phyloP scores from a whole-genome alignment of 140 eudicot species.

The Flaveria floridana region DNA sequence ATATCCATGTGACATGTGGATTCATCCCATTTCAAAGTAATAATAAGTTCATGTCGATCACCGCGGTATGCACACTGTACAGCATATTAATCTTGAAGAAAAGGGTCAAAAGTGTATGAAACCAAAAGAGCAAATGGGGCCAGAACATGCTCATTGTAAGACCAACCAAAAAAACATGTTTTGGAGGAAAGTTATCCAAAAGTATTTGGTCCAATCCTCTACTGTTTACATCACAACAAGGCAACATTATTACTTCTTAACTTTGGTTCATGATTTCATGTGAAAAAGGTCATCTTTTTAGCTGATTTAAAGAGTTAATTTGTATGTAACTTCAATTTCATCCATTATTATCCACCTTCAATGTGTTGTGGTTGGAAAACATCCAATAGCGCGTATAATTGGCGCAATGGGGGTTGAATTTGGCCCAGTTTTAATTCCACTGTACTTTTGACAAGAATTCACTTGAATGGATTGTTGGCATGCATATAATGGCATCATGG shows the following conservation, averaged over 20 bases:
- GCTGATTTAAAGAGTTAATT: constrained; percentile 21
- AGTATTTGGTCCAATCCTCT: constrained; percentile 35
- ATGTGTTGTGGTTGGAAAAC: constrained; percentile 15
- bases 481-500: constrained; percentile 28
- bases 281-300: constrained; percentile 28
- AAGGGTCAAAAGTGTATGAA: constrained; percentile 11
- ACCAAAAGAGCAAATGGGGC: constrained; percentile 33
- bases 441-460: constrained; percentile 27
- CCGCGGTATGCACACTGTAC: constrained; percentile 7
- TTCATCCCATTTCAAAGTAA: neutral
- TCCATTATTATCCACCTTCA: constrained; percentile 20
- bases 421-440: constrained; percentile 23
- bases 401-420: constrained; percentile 26
- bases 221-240: constrained; percentile 37
- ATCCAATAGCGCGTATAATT: neutral
- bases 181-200: constrained; percentile 37
- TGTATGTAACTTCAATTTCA: constrained; percentile 30
- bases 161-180: constrained; percentile 40
- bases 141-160: constrained; percentile 36
- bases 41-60: constrained; percentile 7
- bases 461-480: constrained; percentile 37
- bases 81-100: constrained; percentile 22
- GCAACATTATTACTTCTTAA: constrained; percentile 33
- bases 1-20: constrained; percentile 21
- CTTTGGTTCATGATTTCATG: constrained; percentile 30